A percentile compares a stretch with the other conserved stretches of the same genome.
These are phyloP conservation scores for Stachybotrys elegans DNA, from an alignment of 2,329 filamentous ascomycete species.

Conservation along the genomic window DNA sequence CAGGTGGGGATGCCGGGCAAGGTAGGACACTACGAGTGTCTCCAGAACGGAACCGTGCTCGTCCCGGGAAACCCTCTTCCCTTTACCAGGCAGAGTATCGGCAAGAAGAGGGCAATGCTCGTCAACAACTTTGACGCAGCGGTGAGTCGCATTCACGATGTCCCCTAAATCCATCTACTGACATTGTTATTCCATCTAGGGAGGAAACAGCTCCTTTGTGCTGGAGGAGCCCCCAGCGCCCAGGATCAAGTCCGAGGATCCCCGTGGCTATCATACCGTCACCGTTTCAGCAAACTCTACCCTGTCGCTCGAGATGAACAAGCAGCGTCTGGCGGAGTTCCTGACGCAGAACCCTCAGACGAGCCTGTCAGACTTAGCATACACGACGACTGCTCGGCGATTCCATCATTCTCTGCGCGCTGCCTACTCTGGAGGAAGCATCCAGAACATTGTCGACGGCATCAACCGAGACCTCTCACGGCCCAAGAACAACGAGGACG, in stretches of 20 bases:
- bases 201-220: not conserved
- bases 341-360: conserved; percentile 32
- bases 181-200: not conserved
- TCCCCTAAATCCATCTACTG: not conserved
- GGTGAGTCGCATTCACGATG: not conserved
- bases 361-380: conserved; percentile 43
- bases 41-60: conserved; percentile 68
- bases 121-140: not conserved
- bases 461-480: not conserved
- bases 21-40: conserved; percentile 35
- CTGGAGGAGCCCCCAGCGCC: conserved; percentile 13
- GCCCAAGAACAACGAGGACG: not conserved
- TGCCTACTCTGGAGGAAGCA: not conserved
- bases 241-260: conserved; percentile 34
- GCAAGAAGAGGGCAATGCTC: not conserved
- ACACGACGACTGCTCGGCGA: conserved; percentile 29
- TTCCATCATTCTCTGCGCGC: conserved; percentile 11
- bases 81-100: not conserved
- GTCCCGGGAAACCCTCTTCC: conserved; percentile 53
- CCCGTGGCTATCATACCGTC: conserved; percentile 22
- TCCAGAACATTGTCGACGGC: not conserved
- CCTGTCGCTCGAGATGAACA: conserved; percentile 18
- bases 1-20: conserved; percentile 43
- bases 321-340: conserved; percentile 29
- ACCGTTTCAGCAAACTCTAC: conserved; percentile 1